Evolutionary conservation across 176 grass and related monocot genomes (phyloP).

Genomic region (Phragmites australis): DNA sequence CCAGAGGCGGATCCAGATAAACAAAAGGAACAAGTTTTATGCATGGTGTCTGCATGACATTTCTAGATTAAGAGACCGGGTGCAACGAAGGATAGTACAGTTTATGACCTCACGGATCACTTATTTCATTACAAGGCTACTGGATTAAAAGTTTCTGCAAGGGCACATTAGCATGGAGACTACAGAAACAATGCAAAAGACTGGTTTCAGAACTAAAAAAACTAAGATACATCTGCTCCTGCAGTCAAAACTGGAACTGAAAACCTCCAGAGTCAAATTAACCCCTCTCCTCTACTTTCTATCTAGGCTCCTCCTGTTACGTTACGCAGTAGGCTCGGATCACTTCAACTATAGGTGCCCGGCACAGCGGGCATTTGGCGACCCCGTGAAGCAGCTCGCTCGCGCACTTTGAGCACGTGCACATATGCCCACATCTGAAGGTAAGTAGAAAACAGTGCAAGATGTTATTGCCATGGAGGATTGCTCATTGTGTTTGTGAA

Average conservation of each 20-base stretch:
- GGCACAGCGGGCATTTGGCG: slow-evolving; percentile 83
- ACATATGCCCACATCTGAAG: slow-evolving; percentile 89
- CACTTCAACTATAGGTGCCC: slow-evolving; percentile 84
- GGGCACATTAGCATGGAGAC: slow-evolving; percentile 24
- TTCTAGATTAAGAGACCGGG: no score
- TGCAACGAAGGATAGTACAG: no score
- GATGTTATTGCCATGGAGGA: neutral
- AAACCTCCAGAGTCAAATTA: slow-evolving; percentile 5
- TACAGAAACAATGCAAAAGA: slow-evolving; percentile 13
- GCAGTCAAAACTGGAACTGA: slow-evolving; percentile 23
- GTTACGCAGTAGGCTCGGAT: slow-evolving; percentile 79
- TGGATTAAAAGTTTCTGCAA: neutral
- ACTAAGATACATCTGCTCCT: neutral
- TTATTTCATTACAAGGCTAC: slow-evolving; percentile 33
- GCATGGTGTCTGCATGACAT: no score
- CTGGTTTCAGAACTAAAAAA: neutral
- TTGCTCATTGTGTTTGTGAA: neutral
- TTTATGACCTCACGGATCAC: neutral
- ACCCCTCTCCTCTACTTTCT: neutral
- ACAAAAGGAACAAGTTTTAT: neutral
- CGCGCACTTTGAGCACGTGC: slow-evolving; percentile 82
- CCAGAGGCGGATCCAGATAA: neutral
- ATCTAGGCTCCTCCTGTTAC: slow-evolving; percentile 30
- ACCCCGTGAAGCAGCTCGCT: slow-evolving; percentile 56
- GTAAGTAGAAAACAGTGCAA: neutral